Conservation (phyloP, 2,329 filamentous ascomycete genomes). For the Alternaria sp. region DNA sequence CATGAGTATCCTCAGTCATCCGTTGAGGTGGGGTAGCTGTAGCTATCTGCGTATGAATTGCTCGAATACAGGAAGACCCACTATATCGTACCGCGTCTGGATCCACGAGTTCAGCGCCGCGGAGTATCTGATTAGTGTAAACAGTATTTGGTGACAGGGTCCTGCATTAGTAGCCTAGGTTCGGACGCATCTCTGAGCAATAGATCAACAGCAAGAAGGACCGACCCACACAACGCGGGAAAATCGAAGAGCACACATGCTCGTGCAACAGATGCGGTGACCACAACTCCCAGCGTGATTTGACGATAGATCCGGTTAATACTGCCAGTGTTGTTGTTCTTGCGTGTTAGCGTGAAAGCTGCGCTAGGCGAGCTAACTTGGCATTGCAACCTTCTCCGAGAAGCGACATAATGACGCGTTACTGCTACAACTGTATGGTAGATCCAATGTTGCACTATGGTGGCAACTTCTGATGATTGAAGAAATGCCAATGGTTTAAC, state of each 20-base stretch:
- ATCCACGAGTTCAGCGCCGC: conserved; percentile 6
- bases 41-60: conserved; percentile 16
- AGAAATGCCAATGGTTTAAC: background rate
- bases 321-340: background rate
- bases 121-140: conserved; percentile 15
- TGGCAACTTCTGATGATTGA: background rate
- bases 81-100: conserved; percentile 9
- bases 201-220: background rate
- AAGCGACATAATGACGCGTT: background rate
- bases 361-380: background rate
- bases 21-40: conserved; percentile 41
- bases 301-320: background rate
- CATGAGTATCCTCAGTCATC: conserved; percentile 30
- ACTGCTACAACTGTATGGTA: background rate
- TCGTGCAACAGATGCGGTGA: background rate
- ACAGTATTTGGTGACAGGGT: conserved; percentile 1
- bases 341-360: background rate
- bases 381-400: background rate
- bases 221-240: background rate
- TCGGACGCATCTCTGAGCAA: conserved; percentile 9
- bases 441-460: background rate
- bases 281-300: background rate
- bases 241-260: background rate
- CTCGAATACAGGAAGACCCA: conserved; percentile 12
- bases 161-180: conserved; percentile 3